These are phyloP conservation scores for Iris macrosiphon DNA, from an alignment of 106 monocot genomes.

Conservation along the genomic window DNA sequence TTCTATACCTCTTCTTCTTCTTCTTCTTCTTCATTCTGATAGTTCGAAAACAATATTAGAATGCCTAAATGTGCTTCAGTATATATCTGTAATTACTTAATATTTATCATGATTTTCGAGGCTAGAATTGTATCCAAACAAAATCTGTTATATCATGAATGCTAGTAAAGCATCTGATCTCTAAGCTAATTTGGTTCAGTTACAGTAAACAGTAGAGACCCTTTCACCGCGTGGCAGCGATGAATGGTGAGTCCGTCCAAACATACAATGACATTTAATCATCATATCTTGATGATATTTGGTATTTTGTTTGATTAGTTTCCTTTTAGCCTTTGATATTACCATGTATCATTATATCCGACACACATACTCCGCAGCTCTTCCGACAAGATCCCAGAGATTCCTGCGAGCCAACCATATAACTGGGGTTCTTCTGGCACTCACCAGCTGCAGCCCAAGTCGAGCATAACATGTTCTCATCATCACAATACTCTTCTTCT, in stretches of 20 bases:
- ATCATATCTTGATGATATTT: not conserved
- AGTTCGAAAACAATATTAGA: too few species aligned
- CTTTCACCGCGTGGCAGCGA: not conserved
- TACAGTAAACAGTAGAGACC: too few species aligned
- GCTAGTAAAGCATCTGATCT: too few species aligned
- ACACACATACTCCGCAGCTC: conserved; percentile 36
- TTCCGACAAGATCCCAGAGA: conserved; percentile 30
- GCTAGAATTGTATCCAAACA: too few species aligned
- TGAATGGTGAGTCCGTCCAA: not conserved
- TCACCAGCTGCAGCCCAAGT: conserved; percentile 46
- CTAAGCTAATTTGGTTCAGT: too few species aligned
- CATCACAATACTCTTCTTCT: conserved; percentile 10
- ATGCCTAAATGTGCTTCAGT: too few species aligned
- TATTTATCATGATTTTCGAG: too few species aligned
- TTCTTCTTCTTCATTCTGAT: too few species aligned
- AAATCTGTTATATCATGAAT: too few species aligned
- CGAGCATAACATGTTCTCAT: conserved; percentile 30
- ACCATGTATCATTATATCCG: not conserved
- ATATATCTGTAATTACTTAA: too few species aligned
- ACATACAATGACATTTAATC: not conserved
- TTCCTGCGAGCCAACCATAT: conserved; percentile 38
- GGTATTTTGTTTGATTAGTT: too few species aligned
- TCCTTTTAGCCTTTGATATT: not conserved
- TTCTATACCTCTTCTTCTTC: too few species aligned
- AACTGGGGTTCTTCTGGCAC: conserved; percentile 31